phyloP scores from a whole-genome alignment of 495 filamentous ascomycete species.

The Lindgomyces ingoldianus region DNA sequence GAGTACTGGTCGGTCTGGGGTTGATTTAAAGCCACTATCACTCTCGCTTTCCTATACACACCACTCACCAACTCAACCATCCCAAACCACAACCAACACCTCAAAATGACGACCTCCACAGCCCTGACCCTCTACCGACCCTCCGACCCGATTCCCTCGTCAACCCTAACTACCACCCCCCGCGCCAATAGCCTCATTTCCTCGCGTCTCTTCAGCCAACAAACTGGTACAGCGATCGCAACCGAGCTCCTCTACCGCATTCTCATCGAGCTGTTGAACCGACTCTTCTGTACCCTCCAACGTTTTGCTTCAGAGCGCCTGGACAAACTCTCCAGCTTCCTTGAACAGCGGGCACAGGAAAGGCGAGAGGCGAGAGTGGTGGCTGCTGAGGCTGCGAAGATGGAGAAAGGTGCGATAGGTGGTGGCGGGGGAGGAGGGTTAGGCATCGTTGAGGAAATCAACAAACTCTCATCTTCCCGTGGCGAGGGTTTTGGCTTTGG shows the following conservation, averaged over 20 bases:
- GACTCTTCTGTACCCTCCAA: constrained; percentile 8
- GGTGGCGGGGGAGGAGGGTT: background rate
- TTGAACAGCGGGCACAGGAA: constrained; percentile 14
- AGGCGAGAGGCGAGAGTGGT: background rate
- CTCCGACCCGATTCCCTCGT: background rate
- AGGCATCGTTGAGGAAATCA: constrained; percentile 12
- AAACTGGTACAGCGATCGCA: constrained; percentile 29
- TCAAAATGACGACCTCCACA: constrained; percentile 8
- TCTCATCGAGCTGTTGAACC: constrained; percentile 26
- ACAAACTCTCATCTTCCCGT: too few species aligned
- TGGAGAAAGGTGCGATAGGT: background rate
- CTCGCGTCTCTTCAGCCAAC: constrained; percentile 11
- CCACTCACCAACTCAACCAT: too few species aligned
- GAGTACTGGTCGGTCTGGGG: too few species aligned
- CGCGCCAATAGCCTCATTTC: constrained; percentile 4
- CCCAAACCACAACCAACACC: too few species aligned
- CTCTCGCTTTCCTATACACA: too few species aligned
- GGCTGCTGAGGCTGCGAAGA: background rate
- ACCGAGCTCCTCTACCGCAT: constrained; percentile 34
- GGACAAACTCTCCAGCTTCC: constrained; percentile 7
- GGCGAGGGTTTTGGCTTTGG: constrained; percentile 6
- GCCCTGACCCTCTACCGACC: constrained; percentile 23
- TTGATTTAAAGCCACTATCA: too few species aligned
- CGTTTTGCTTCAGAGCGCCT: constrained; percentile 11
- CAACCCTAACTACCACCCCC: background rate